Evolutionary conservation across 139 green algal species (phyloP), one percentile per base, ranked within the genome.

Genomic region (Pseudopediastrum boryanum): DNA sequence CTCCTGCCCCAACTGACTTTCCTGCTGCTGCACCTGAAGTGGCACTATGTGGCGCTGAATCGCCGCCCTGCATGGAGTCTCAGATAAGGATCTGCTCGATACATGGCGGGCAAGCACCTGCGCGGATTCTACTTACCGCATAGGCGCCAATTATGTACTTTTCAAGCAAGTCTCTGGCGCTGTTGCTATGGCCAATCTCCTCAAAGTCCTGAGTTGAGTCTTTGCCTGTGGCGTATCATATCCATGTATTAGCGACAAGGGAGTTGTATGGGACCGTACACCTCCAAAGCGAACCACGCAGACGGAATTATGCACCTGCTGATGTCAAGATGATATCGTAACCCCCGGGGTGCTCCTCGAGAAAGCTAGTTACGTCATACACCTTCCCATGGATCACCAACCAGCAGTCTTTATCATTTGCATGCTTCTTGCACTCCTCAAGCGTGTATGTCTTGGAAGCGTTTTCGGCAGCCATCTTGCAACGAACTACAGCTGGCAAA

Each of bases 171-270:
- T 95, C 85, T 64, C 89, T 89, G 1, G 93, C 93, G 0, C 90
- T 87, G 23, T 93, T 94, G 85, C 89, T 94, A 83, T 97, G 93
- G 1, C 92, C 93, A 72, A 97, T 96, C 69, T 97, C 93, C n/a
- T 97, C 93, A 84, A 95, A 97, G 46, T 96, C 91, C 61, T 95
- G 89, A 7, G 93, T 96, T 0, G 90, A 89, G 67, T 97, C 93
- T 82, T 92, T 94, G 67, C 92, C 93, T 94, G 89, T 33, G 35
- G 29, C 29, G 42, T 36, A 27, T 10, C 4, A 27, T n/a, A 10
- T 8, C 3, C 59, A 19, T 21, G 19, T 70, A 50, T 13, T 33
- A 70, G 33, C 23, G 29, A 12, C 62, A 23, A 13, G 7, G 29
- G 9, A 44, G 29, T 16, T 43, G 62, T 9, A 35, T 10, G 25